These are phyloP conservation scores for Edaphochlamys debaryana DNA, from an alignment of 139 green algal species.

Conservation along the genomic window DNA sequence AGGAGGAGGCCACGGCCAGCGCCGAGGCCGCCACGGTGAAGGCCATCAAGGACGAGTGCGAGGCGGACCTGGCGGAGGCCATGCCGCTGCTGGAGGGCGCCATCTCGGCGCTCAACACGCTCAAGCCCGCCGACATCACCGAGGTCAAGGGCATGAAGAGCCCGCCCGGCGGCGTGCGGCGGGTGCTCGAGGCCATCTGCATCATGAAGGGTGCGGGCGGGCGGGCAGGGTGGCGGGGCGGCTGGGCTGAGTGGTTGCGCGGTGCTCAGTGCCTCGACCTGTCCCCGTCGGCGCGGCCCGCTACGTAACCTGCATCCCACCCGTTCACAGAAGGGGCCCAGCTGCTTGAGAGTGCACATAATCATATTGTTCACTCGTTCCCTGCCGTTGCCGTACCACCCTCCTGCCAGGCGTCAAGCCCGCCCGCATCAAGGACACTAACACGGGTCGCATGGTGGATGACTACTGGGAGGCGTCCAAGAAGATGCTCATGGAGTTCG, in stretches of 20 bases:
- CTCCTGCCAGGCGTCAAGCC: conserved; percentile 68
- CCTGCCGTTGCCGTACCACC: no score
- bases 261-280: no score
- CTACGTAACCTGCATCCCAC: no score
- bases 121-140: conserved; percentile 85
- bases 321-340: no score
- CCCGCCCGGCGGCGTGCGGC: conserved; percentile 67
- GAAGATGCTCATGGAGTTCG: conserved; percentile 72
- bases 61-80: conserved; percentile 73
- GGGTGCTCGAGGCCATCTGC: conserved; percentile 86
- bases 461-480: conserved; percentile 83
- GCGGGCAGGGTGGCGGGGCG: neutral
- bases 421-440: conserved; percentile 75
- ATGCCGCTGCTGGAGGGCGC: conserved; percentile 79
- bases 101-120: conserved; percentile 77
- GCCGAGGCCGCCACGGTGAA: conserved; percentile 74
- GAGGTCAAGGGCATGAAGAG: conserved; percentile 91
- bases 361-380: no score
- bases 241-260: neutral
- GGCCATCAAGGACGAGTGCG: conserved; percentile 85
- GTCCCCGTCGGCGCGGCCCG: no score
- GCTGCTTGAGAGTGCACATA: no score
- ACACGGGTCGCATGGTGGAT: conserved; percentile 80
- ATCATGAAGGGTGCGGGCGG: conserved; percentile 68
- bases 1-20: conserved; percentile 79